Evolutionary conservation across 2,329 filamentous ascomycete species (phyloP).

Genomic region (Onygenales sp.): DNA sequence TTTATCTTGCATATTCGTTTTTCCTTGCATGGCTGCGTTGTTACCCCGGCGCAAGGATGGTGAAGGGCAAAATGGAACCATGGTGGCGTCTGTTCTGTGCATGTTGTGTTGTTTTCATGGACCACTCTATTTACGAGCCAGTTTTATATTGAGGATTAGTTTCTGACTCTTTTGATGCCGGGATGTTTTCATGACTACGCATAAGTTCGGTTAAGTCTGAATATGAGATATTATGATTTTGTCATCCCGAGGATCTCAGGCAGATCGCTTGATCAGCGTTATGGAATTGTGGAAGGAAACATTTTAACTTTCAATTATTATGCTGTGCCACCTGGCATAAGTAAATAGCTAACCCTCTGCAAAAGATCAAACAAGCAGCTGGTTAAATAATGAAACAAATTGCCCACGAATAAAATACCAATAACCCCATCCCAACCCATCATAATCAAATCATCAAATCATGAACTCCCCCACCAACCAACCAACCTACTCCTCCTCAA

Average conservation of each 20-base stretch:
- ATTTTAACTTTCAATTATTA: not conserved
- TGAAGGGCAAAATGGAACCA: not conserved
- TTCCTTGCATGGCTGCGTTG: not conserved
- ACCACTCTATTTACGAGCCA: not conserved
- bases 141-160: not conserved
- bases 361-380: no score
- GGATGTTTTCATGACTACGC: not conserved
- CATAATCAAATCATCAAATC: not conserved
- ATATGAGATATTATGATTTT: no score
- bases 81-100: not conserved
- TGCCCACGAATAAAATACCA: no score
- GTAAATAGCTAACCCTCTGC: no score
- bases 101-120: not conserved
- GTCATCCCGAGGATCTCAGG: no score
- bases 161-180: not conserved
- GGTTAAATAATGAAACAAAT: no score
- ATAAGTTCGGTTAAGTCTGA: no score
- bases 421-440: not conserved
- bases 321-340: not conserved
- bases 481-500: conserved; percentile 5
- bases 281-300: no score
- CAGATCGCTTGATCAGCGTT: no score
- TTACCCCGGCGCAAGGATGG: not conserved
- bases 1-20: not conserved
- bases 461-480: not conserved